Conservation (phyloP, 306 rosid species). For the Castanea crenata region DNA sequence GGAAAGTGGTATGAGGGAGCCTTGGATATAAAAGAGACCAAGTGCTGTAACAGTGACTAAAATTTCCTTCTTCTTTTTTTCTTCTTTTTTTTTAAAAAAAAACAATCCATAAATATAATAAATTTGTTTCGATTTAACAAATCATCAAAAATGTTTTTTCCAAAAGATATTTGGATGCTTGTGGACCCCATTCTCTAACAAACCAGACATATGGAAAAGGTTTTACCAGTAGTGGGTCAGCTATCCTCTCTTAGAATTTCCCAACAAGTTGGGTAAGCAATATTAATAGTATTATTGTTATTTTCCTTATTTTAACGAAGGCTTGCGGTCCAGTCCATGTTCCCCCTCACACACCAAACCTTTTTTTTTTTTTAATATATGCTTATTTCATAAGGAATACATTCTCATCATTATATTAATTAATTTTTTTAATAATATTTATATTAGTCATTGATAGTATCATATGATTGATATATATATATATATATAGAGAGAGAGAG, state of each 20-base stretch:
- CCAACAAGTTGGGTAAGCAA: conserved; percentile 23
- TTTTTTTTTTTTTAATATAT: neutral
- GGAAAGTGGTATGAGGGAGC: conserved; percentile 27
- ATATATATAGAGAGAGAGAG: no score
- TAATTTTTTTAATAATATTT: neutral
- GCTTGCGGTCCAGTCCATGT: conserved; percentile 25
- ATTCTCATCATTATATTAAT: neutral
- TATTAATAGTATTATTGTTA: neutral
- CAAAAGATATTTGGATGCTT: conserved; percentile 21
- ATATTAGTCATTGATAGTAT: conserved; percentile 21
- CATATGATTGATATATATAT: conserved; percentile 10
- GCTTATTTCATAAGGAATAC: neutral
- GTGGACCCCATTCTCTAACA: conserved; percentile 27
- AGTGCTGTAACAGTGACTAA: conserved; percentile 11
- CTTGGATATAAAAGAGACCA: conserved; percentile 29
- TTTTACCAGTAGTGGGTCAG: conserved; percentile 12
- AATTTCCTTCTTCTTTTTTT: neutral
- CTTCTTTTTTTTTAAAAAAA: neutral
- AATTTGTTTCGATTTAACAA: conserved; percentile 10
- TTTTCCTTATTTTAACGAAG: conserved; percentile 12
- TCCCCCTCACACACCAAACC: conserved; percentile 1
- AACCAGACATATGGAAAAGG: conserved; percentile 22
- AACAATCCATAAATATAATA: neutral
- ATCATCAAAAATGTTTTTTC: conserved; percentile 10
- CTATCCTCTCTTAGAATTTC: conserved; percentile 21